Conservation (phyloP, 2,329 filamentous ascomycete genomes). For the Didymella pomorum region DNA sequence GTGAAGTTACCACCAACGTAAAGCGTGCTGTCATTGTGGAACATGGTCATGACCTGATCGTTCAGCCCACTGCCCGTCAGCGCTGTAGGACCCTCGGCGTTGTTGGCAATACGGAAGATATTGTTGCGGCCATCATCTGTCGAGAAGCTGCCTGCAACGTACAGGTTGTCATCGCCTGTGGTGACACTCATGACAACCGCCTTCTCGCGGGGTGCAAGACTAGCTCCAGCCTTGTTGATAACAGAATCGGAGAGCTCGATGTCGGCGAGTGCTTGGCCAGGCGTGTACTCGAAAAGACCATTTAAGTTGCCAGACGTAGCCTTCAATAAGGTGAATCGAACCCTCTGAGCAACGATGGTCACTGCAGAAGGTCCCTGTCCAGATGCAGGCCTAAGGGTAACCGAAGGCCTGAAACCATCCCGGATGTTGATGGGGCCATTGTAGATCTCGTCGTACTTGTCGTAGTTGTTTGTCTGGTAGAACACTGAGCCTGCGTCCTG, state of each 20-base stretch:
- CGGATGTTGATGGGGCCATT: conserved; percentile 82
- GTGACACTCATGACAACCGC: conserved; percentile 77
- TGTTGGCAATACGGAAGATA: conserved; percentile 72
- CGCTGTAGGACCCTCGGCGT: conserved; percentile 66
- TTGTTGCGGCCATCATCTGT: conserved; percentile 68
- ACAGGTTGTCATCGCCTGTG: conserved; percentile 67
- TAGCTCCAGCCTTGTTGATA: conserved; percentile 77
- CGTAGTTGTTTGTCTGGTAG: conserved; percentile 92
- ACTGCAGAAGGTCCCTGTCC: conserved; percentile 66
- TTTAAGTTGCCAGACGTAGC: conserved; percentile 83
- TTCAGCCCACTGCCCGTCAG: conserved; percentile 79
- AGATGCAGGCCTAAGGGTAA: conserved; percentile 76
- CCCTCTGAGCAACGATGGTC: conserved; percentile 86
- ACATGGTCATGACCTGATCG: conserved; percentile 75
- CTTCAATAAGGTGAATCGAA: conserved; percentile 78
- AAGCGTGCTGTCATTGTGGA: conserved; percentile 65
- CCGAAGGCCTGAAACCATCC: conserved; percentile 77
- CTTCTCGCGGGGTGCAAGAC: conserved; percentile 64
- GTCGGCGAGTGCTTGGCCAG: conserved; percentile 66
- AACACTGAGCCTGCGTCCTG: conserved; percentile 67
- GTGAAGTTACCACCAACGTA: conserved; percentile 89
- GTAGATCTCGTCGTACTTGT: conserved; percentile 96
- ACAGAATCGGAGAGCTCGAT: conserved; percentile 74
- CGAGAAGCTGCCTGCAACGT: conserved; percentile 86
- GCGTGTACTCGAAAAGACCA: conserved; percentile 88